Conservation (phyloP, 805 yeast species). For the Wickerhamiella azymoides region DNA sequence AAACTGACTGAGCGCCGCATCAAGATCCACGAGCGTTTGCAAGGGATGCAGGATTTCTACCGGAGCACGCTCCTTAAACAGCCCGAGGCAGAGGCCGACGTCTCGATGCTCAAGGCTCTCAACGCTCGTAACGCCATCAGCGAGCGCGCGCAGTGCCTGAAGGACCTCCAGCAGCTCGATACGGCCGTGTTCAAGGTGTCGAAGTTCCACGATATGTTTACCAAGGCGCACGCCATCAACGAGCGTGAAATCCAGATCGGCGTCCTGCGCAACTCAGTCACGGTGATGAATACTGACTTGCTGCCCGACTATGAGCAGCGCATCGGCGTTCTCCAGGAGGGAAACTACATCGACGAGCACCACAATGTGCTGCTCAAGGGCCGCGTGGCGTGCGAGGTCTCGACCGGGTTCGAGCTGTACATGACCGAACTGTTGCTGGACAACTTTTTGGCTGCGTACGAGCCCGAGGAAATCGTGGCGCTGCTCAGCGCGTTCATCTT, state of each 20-base stretch:
- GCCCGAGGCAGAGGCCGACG: slow-evolving; percentile 1
- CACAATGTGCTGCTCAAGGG: slow-evolving; percentile 47
- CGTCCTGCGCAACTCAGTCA: slow-evolving; percentile 33
- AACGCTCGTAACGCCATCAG: slow-evolving; percentile 1
- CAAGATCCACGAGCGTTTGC: neutral
- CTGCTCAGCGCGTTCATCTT: slow-evolving; percentile 81
- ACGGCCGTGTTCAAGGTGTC: neutral
- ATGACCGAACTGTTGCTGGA: slow-evolving; percentile 81
- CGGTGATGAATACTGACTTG: slow-evolving; percentile 79
- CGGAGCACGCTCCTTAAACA: neutral
- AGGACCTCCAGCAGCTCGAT: slow-evolving; percentile 1
- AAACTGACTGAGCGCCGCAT: neutral
- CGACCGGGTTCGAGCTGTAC: slow-evolving; percentile 83
- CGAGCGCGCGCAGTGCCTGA: neutral
- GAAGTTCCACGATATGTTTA: neutral
- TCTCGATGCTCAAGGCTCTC: neutral
- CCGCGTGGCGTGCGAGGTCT: slow-evolving; percentile 33
- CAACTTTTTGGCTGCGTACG: slow-evolving; percentile 83
- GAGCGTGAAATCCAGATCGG: slow-evolving; percentile 5
- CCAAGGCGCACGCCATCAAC: slow-evolving; percentile 6
- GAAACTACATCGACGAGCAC: slow-evolving; percentile 66
- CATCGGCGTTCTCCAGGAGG: slow-evolving; percentile 55
- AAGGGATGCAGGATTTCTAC: neutral
- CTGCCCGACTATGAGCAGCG: slow-evolving; percentile 92
- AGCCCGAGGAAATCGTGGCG: slow-evolving; percentile 95